Percentiles rank a stretch among this genome's conserved stretches.
Evolutionary conservation across 495 filamentous ascomycete species (phyloP).

Genomic region (Lindgomyces ingoldianus): DNA sequence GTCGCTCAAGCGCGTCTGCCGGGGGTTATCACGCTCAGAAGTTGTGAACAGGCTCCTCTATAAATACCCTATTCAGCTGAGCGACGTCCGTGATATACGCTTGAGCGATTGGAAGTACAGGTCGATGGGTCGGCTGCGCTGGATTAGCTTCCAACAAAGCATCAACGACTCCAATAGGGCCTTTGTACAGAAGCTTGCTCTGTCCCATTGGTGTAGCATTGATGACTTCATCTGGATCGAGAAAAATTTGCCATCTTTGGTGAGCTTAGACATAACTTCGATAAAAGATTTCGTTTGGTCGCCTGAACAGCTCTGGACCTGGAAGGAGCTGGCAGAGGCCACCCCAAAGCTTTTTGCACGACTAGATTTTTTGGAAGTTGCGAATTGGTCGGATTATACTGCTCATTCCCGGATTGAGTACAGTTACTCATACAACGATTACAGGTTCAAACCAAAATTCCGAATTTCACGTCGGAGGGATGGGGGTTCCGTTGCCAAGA

Average conservation of each 20-base stretch:
- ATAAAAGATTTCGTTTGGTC: conserved; percentile 38
- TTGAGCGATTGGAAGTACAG: conserved; percentile 29
- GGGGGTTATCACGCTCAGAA: conserved; percentile 20
- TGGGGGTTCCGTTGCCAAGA: conserved; percentile 30
- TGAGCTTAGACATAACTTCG: conserved; percentile 21
- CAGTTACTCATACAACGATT: conserved; percentile 34
- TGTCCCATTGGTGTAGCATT: conserved; percentile 29
- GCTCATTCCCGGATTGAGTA: conserved; percentile 32
- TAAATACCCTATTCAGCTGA: conserved; percentile 25
- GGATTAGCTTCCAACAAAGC: conserved; percentile 20
- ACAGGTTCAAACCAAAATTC: conserved; percentile 29
- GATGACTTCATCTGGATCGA: conserved; percentile 34
- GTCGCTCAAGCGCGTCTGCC: conserved; percentile 27
- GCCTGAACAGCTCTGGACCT: conserved; percentile 34
- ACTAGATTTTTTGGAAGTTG: conserved; percentile 30
- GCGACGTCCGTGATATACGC: conserved; percentile 26
- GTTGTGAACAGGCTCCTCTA: conserved; percentile 27
- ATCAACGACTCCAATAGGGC: conserved; percentile 27
- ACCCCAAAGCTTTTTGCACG: conserved; percentile 28
- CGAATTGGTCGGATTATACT: conserved; percentile 33
- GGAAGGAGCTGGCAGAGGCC: conserved; percentile 26
- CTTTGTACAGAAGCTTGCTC: conserved; percentile 30
- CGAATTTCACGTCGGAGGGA: conserved; percentile 31
- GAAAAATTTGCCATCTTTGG: conserved; percentile 23
- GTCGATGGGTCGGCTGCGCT: conserved; percentile 11